These are phyloP conservation scores for Candida chilensis DNA, from an alignment of 805 yeast genomes.

Conservation along the genomic window DNA sequence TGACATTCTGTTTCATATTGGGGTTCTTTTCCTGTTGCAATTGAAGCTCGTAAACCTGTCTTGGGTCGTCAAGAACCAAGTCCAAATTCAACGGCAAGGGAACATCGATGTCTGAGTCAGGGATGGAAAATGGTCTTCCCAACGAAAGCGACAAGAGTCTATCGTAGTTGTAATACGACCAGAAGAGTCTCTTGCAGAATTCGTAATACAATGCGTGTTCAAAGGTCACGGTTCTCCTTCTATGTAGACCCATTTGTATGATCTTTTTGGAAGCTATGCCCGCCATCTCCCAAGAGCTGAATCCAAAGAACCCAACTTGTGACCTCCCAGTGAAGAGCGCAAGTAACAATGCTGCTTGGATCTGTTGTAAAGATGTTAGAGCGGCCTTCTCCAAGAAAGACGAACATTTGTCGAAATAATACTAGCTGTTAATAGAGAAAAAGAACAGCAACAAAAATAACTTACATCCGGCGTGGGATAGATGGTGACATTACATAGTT, in stretches of 20 bases:
- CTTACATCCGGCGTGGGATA: no score
- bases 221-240: conserved; percentile 6
- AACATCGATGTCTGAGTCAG: conserved; percentile 14
- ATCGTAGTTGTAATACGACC: conserved; percentile 16
- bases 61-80: conserved; percentile 3
- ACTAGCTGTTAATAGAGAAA: no score
- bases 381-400: not conserved
- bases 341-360: conserved; percentile 9
- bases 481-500: no score
- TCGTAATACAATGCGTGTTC: conserved; percentile 8
- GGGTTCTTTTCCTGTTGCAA: conserved; percentile 6
- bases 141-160: conserved; percentile 12
- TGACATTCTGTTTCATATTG: conserved; percentile 5
- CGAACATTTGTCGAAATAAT: no score
- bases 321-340: conserved; percentile 9
- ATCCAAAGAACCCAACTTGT: conserved; percentile 8
- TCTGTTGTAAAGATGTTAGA: conserved; percentile 6
- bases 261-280: conserved; percentile 10
- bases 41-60: conserved; percentile 6
- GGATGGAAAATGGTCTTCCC: conserved; percentile 14
- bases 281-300: conserved; percentile 10
- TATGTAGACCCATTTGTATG: conserved; percentile 9
- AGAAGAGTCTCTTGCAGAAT: conserved; percentile 12
- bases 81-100: conserved; percentile 13
- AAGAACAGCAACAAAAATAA: no score